Base-by-base conservation (phyloP, 768 basidiomycete genomes). In the Ramaria sp. region DNA sequence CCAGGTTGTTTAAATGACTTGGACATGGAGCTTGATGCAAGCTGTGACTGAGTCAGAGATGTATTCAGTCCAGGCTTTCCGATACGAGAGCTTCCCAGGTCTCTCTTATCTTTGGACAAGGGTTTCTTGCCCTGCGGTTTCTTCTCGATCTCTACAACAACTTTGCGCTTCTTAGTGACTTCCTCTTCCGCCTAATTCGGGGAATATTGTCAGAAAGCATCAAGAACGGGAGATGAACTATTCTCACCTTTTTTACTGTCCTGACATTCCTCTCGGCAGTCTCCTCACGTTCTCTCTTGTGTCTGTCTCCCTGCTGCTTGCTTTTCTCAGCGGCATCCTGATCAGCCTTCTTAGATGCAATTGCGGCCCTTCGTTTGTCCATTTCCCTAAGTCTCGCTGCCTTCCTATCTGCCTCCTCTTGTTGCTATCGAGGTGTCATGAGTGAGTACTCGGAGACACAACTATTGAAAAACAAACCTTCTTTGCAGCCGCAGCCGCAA, bases 381-480 rank as follows among this genome's bases (percentile, higher is more conserved):
- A 88, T 88, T 58, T 91, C 87, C 62, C 83, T 89, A 59, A 86
- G 70, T 27, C 86, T 75, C 11, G 78, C 71, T 1, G 77, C 79
- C 69, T 88, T 91, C 71, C 86, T 90, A 61, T 90, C 91, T 34
- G 79, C 77, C 65, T 90, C 88, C 61, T 88, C 89, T 74, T 94
- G 88, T 76, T 94, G 90, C 94, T 96, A 64, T 27, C 7, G 27
- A 22, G 27, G 2, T 33, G 49, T 34, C 17, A 24, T 55, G 22
- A 59, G 47, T 43, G 19, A 27, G 47, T 43, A 19, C 22, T 33
- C 24, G 34, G 47, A 27, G 1, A 20, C 39, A 30, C 54, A 4
- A 47, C 1, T 39, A 62, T 57, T 52, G 53, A 39, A 17, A 46
- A 46, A 65, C 73, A 19, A 17, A 92, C 93, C 84, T 86, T 95